phyloP scores from a whole-genome alignment of 2,329 filamentous ascomycete genomes.

The Ciborinia camelliae region DNA sequence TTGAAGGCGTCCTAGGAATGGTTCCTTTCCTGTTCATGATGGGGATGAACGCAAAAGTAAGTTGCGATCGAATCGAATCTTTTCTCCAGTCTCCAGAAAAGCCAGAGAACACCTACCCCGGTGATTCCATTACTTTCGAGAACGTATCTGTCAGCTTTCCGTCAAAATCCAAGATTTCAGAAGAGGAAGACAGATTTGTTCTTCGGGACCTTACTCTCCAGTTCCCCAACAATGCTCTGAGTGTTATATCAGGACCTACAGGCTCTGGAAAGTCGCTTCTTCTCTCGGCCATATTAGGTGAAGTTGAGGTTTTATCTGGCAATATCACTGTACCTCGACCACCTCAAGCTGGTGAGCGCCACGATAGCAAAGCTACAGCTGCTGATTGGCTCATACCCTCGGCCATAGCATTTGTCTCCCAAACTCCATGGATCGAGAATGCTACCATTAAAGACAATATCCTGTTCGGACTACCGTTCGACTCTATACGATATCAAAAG shows the following conservation, averaged over 20 bases:
- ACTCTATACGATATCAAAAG: conserved; percentile 62
- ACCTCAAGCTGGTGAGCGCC: conserved; percentile 50
- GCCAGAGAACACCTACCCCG: conserved; percentile 49
- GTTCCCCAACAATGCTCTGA: conserved; percentile 66
- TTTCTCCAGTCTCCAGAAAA: conserved; percentile 66
- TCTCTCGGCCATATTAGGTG: conserved; percentile 68
- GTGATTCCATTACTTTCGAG: conserved; percentile 60
- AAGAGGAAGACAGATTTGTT: conserved; percentile 58
- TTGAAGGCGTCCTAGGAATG: conserved; percentile 66
- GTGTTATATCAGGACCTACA: conserved; percentile 71
- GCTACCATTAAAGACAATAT: conserved; percentile 74
- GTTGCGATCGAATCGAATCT: conserved; percentile 65
- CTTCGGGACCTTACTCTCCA: conserved; percentile 61
- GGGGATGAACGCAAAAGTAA: conserved; percentile 67
- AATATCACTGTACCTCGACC: conserved; percentile 52
- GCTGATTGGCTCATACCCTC: conserved; percentile 63
- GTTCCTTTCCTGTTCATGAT: conserved; percentile 69
- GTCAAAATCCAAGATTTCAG: conserved; percentile 54
- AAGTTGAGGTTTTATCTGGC: conserved; percentile 65
- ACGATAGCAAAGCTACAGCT: conserved; percentile 56
- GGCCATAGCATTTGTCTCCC: conserved; percentile 69
- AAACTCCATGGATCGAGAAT: conserved; percentile 82
- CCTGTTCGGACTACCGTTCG: conserved; percentile 66
- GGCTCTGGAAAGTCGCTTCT: conserved; percentile 75
- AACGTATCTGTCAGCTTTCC: conserved; percentile 70